phyloP scores from a whole-genome alignment of 208 protist species.

The Strigomonas culicis region DNA sequence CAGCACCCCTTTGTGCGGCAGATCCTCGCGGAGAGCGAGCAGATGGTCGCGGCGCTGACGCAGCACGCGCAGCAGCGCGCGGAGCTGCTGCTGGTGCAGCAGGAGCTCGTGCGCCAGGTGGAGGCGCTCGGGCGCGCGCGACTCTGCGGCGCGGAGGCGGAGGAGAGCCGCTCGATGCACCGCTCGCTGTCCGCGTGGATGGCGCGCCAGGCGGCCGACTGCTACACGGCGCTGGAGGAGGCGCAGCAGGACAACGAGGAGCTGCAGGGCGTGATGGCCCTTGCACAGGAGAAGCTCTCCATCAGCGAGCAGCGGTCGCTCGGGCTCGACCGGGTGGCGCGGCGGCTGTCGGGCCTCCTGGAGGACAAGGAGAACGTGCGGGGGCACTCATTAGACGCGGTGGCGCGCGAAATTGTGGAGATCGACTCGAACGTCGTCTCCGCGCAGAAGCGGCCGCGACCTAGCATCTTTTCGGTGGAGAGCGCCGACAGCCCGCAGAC shows the following conservation, averaged over 20 bases:
- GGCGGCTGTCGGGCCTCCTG: conserved; percentile 1
- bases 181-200: not conserved
- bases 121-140: not conserved
- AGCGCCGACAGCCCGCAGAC: not conserved
- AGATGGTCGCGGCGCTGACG: not conserved
- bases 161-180: not conserved
- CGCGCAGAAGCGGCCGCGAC: not conserved
- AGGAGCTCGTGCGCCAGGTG: not conserved
- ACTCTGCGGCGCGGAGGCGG: not conserved
- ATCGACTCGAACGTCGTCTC: not conserved
- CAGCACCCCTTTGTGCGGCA: not conserved
- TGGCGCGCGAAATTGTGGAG: not conserved
- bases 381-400: not conserved
- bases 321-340: not conserved
- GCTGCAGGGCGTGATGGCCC: not conserved
- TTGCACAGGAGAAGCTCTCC: conserved; percentile 3
- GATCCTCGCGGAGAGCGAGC: not conserved
- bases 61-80: not conserved
- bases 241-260: not conserved
- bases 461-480: not conserved
- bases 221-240: not conserved
- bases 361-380: conserved; percentile 1
- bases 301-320: too few relatives aligned
- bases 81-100: not conserved
- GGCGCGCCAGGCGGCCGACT: too few relatives aligned